Base-by-base conservation (phyloP, 2,329 filamentous ascomycete species). In the Verruconis gallopava region DNA sequence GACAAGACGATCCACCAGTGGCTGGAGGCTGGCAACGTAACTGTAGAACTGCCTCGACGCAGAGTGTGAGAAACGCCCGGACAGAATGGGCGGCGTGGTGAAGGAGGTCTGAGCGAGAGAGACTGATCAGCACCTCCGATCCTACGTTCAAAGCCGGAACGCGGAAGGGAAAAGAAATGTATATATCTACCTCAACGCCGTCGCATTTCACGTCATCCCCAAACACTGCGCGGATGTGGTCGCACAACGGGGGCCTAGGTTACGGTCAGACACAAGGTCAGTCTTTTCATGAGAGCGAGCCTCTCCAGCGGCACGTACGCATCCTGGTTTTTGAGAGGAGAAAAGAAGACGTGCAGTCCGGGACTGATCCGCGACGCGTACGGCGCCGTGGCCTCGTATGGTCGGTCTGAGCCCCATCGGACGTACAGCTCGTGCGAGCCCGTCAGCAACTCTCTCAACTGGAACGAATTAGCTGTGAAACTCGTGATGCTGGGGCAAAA, bases 271-370 rank as follows among this genome's bases (percentile, higher is more conserved):
- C n/a, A n/a, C n/a, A n/a, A n/a, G n/a, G n/a, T n/a, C n/a, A n/a
- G n/a, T n/a, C n/a, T n/a, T n/a, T n/a, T n/a, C n/a, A n/a, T n/a
- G n/a, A n/a, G n/a, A n/a, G n/a, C n/a, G n/a, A n/a, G n/a, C n/a
- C n/a, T n/a, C n/a, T n/a, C n/a, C n/a, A n/a, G n/a, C n/a, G 4
- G 65, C 56, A 55, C 79, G 86, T 32, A 85, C 48, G 19, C 9
- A 9, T 61, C 28, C 12, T 49, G 55, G 19, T 60, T 55, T 21
- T 62, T 55, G 4, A 59, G 57, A 0, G 81, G 81, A 0, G 80
- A 82, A 55, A 79, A 86, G 52, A 82, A 82, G 19, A 86, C 66
- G 64, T 95, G 86, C 17, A 96, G 64, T 2, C 89, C 89, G 1
- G 88, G 79, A 2, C 85, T 77, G 12, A 86, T 60, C 45, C 82